Evolutionary conservation across 345 rosid genomes (phyloP), one percentile per base, ranked within the genome.

Genomic region (Cardamine resedifolia): DNA sequence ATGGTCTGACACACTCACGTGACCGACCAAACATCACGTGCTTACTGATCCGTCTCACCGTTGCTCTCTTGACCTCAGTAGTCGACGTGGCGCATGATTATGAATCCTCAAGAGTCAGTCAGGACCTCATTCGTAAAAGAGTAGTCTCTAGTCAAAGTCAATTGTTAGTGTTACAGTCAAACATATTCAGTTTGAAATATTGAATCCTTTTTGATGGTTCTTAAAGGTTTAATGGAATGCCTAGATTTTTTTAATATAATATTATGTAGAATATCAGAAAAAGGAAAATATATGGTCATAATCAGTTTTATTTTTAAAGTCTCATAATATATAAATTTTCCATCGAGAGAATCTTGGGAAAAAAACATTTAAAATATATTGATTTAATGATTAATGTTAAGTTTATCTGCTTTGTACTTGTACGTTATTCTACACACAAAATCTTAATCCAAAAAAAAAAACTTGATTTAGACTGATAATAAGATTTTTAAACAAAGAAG

Each of bases 21-120:
- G 69, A 75, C 69, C 74, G 78, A 75, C 78, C 64, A 31, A 68
- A 12, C 31, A 60, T 43, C 78, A 68, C 68, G 78, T 75, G 78
- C 69, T n/a, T 52, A 53, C 50, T 75, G 56, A 74, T 49, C 68
- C 55, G 45, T 23, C 73, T 74, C 73, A 50, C 62, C 55, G 61
- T 67, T 20, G 18, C 24, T 58, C 55, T 30, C 47, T 49, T 30
- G 16, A 38, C 16, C 61, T 59, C 7, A 52, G 58, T 59, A 5
- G 41, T 31, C 50, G 12, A 51, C 68, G 73, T 75, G 64, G 68
- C 63, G 55, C 73, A 30, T 31, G 34, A n/a, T 6, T 5, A 31
- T 51, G 61, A 36, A 58, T 58, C 48, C 23, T 65, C 51, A 41
- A 41, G n/a, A n/a, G n/a, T n/a, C 1, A 41, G 45, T 41, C 45